Evolutionary conservation across 2,329 filamentous ascomycete genomes (phyloP), one percentile per base, ranked within the genome.

Genomic region (Epichloe typhina): DNA sequence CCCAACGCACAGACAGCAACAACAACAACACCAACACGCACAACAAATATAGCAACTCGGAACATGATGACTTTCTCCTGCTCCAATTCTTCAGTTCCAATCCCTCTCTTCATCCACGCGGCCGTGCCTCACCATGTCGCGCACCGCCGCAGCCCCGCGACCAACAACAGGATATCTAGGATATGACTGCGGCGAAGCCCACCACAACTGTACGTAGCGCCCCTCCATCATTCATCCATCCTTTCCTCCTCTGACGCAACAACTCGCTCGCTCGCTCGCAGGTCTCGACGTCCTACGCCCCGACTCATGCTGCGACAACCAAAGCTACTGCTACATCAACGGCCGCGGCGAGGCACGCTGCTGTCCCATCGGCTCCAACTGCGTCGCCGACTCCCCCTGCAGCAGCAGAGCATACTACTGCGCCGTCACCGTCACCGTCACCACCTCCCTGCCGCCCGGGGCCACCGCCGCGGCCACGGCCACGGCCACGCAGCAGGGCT

Each of bases 271-370:
- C 35, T 26, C 11, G 11, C 13, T 19, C 23, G 23, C 45, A 74
- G 72, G 72, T 52, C 62, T 70, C 47, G 72, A 74, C 46, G 59
- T 74, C 37, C 64, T 65, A 33, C 59, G 63, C 44, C 55, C 60
- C 11, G 60, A 63, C 21, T 48, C 58, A 6, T 76, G 73, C 64
- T 76, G 73, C 57, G 52, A 58, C 19, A 69, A 75, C 55, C 58
- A 64, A 15, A 58, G 62, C 42, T 76, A 74, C 59, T 76, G 73
- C 62, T 72, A 72, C 57, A 52, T 75, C 50, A 64, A 67, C 56
- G 55, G 57, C 5, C 54, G 56, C 19, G 61, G 60, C 49, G 54
- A 59, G 4, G 53, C 65, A 5, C 60, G 60, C 47, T 75, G 73
- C 61, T 76, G 73, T 55, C 62, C 64, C 35, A 63, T 70, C 53